Evolutionary conservation across 768 basidiomycete genomes (phyloP), one percentile per base, ranked within the genome.

Genomic region (Tulasnella sp.): DNA sequence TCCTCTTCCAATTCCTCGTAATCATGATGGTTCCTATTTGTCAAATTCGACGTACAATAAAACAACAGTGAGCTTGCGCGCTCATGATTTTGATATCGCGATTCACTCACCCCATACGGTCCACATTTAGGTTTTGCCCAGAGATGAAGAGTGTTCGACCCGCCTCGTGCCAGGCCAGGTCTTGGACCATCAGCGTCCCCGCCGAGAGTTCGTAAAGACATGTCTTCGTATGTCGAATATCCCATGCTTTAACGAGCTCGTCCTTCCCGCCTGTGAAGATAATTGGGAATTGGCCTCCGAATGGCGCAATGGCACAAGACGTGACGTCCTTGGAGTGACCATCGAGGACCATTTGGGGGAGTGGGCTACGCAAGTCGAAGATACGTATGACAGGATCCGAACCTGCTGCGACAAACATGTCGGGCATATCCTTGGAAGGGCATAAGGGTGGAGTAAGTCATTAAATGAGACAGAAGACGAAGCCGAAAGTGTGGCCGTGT

Each of bases 201-300:
- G 54, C 44, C 22, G 54, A 46, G 17, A 56, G 45, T 19, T 56
- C 54, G 41, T 56, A 56, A 2, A 56, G 21, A 48, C 54, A 56
- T 9, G 19, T 48, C 54, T 56, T 56, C n/a, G 54, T 45, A 12
- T 45, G 43, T 9, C 54, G 54, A 17, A 56, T 41, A 25, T 56
- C 54, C 54, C 54, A 56, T 9, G 54, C 54, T 25, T 45, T 56
- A 9, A 56, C 45, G n/a, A 45, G 4, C 17, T 56, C 54, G 45
- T 56, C 54, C 42, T 48, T 44, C 27, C 54, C 54, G 24, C 43
- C 54, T 7, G 42, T 56, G 25, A 56, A 56, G 5, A 56, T 48
- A 15, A 56, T 44, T 24, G 54, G 54, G 17, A 56, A 29, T 9
- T 56, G 11, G 9, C 43, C 29, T 7, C 45, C 43, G 44, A 30